Percentiles rank a stretch among this genome's conserved stretches.
These are phyloP conservation scores for Penicillium paradoxum DNA, from an alignment of 495 filamentous ascomycete genomes.

Conservation along the genomic window DNA sequence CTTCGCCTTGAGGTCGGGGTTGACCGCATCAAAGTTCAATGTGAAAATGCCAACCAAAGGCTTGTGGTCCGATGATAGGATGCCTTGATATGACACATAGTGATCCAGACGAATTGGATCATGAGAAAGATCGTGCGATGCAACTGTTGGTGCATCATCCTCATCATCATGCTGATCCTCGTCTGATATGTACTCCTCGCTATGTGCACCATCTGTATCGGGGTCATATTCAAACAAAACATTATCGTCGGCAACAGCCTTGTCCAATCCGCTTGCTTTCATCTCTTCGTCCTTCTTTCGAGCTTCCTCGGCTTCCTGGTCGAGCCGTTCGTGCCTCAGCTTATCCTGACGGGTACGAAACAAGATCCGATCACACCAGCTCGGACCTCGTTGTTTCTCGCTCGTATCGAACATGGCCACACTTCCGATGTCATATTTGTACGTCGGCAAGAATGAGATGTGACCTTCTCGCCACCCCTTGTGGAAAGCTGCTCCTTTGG, in stretches of 20 bases:
- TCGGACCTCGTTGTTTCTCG: constrained; percentile 86
- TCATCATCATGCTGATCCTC: constrained; percentile 19
- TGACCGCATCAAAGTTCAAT: constrained; percentile 76
- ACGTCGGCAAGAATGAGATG: constrained; percentile 87
- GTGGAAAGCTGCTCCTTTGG: constrained; percentile 70
- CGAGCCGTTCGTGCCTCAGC: constrained; percentile 62
- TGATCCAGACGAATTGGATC: constrained; percentile 61
- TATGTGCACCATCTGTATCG: constrained; percentile 50
- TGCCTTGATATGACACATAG: constrained; percentile 83
- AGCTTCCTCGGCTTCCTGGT: constrained; percentile 59
- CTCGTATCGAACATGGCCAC: constrained; percentile 90
- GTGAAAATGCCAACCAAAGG: constrained; percentile 77
- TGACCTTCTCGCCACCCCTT: constrained; percentile 88
- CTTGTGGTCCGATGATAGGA: constrained; percentile 94
- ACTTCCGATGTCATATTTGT: constrained; percentile 95
- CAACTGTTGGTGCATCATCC: constrained; percentile 12
- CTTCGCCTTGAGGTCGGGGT: constrained; percentile 73
- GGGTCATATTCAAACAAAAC: constrained; percentile 90
- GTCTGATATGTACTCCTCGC: constrained; percentile 54
- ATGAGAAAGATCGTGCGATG: constrained; percentile 12
- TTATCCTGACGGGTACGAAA: constrained; percentile 71
- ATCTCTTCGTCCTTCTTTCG: constrained; percentile 77
- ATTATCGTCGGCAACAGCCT: constrained; percentile 71
- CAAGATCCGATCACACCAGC: constrained; percentile 97
- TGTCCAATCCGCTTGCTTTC: constrained; percentile 70